A percentile compares a stretch with the other conserved stretches of the same genome.
phyloP scores from a whole-genome alignment of 129 eudicot genomes.

The Silybum marianum region DNA sequence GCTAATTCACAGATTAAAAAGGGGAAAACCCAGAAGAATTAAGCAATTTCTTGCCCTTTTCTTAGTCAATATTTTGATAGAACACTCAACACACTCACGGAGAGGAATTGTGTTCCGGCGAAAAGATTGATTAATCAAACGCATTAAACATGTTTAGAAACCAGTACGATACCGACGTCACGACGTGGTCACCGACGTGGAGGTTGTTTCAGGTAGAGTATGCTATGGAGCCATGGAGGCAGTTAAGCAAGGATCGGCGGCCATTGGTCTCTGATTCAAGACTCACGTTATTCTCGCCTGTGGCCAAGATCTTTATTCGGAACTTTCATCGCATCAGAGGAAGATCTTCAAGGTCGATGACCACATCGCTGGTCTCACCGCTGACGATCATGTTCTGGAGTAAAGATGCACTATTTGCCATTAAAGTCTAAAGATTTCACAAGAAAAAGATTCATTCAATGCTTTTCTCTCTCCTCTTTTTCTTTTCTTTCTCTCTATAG shows the following conservation, averaged over 20 bases:
- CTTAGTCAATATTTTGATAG: no score
- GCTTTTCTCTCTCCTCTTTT: no score
- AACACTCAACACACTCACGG: conserved; percentile 15
- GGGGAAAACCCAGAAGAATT: no score
- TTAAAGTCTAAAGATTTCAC: no score
- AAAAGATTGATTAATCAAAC: neutral
- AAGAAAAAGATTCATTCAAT: no score
- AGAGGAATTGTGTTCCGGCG: conserved; percentile 18
- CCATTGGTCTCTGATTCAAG: conserved; percentile 95
- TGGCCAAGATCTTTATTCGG: conserved; percentile 85
- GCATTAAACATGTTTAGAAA: conserved; percentile 64
- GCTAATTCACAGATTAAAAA: no score
- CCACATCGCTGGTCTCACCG: conserved; percentile 96
- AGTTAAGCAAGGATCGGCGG: conserved; percentile 97
- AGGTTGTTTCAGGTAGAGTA: conserved; percentile 91
- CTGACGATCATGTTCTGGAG: conserved; percentile 91
- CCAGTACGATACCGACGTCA: conserved; percentile 86
- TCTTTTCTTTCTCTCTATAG: no score
- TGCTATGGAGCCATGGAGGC: conserved; percentile 99
- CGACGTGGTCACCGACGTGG: conserved; percentile 96
- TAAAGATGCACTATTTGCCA: no score
- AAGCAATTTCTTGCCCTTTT: no score
- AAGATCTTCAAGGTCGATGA: conserved; percentile 98
- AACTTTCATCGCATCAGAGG: conserved; percentile 93
- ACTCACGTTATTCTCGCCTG: conserved; percentile 87